Base-by-base conservation (phyloP, 768 basidiomycete species). In the Russula griseocarnosa region DNA sequence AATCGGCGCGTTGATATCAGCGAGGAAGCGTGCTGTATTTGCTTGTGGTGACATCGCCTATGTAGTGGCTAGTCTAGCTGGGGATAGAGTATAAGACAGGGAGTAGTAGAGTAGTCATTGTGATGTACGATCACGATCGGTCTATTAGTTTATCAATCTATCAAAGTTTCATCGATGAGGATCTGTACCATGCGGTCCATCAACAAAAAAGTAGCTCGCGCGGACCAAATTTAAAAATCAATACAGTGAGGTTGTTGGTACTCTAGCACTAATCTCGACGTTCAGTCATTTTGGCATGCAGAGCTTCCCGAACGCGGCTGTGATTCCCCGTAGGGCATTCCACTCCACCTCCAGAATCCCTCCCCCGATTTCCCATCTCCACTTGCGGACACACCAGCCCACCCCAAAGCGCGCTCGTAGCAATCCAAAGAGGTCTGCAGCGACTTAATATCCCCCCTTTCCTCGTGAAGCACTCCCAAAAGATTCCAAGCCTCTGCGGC, bases 401-500 rank as follows among this genome's bases (percentile, higher is more conserved):
- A 89, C 14, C 76, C 80, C 49, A 90, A 73, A 22, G 90, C 89
- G 13, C 85, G 82, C 68, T 85, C 82, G 69, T 87, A 92, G 71
- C 84, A 89, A 50, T 79, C 76, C 8, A 88, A 70, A 9, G 86
- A 86, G 74, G 72, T 79, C 68, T 67, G 67, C 66, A 36, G 67
- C 50, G 75, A 70, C 9, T 71, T 72, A 8, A 67, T 55, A 61
- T 73, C 71, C n/a, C 66, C 67, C 30, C 62, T 60, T 52, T 73
- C 65, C 68, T 90, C 86, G n/a, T 79, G 77, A 9, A 92, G 74
- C 46, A 89, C 75, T 14, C 90, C 90, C 72, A 86, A 77, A 65
- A 91, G 75, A 70, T 83, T 86, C 87, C 88, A 91, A 6, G 88
- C 83, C 73, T 90, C 86, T 0, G 86, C 85, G 18, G 88, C 85